A percentile compares a stretch with the other conserved stretches of the same genome.
phyloP scores from a whole-genome alignment of 2,329 filamentous ascomycete species.

The Aspergillus texensis region DNA sequence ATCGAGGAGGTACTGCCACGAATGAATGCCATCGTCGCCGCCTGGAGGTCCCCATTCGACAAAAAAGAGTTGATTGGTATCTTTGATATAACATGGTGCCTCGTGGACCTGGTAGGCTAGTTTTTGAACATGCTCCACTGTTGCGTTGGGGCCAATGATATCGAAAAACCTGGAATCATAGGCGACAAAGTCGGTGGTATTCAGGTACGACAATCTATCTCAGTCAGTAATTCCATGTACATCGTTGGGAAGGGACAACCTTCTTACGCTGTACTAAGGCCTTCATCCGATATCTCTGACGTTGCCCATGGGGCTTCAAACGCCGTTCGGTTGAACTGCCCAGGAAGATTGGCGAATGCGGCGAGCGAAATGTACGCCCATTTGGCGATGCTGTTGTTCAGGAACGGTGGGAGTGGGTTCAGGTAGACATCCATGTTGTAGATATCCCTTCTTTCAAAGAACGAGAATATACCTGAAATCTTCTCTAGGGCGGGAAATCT shows the following conservation, averaged over 20 bases:
- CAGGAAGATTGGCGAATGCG: constrained; percentile 12
- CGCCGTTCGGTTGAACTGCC: constrained; percentile 14
- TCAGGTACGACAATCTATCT: constrained; percentile 3
- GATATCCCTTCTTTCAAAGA: not conserved
- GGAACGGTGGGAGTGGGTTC: constrained; percentile 6
- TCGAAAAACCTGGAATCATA: constrained; percentile 16
- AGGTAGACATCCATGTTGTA: constrained; percentile 6
- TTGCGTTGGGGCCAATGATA: constrained; percentile 14
- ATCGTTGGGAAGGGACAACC: not conserved
- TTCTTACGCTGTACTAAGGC: constrained; percentile 4
- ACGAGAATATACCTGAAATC: fast-evolving
- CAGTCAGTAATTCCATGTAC: too few species aligned
- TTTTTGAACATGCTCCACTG: constrained; percentile 14
- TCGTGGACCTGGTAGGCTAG: constrained; percentile 14
- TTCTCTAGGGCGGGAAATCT: fast-evolving
- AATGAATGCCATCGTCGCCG: constrained; percentile 13
- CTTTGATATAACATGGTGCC: constrained; percentile 13
- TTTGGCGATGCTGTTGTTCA: constrained; percentile 10
- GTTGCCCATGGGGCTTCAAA: constrained; percentile 14
- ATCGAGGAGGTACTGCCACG: constrained; percentile 17
- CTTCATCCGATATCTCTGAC: not conserved
- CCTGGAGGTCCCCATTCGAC: constrained; percentile 19
- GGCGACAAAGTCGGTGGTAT: constrained; percentile 16
- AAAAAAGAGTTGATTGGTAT: constrained; percentile 16
- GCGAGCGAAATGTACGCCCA: constrained; percentile 16